Conservation (phyloP, 495 filamentous ascomycete genomes). For the Paragyromitra xinjiangensis region DNA sequence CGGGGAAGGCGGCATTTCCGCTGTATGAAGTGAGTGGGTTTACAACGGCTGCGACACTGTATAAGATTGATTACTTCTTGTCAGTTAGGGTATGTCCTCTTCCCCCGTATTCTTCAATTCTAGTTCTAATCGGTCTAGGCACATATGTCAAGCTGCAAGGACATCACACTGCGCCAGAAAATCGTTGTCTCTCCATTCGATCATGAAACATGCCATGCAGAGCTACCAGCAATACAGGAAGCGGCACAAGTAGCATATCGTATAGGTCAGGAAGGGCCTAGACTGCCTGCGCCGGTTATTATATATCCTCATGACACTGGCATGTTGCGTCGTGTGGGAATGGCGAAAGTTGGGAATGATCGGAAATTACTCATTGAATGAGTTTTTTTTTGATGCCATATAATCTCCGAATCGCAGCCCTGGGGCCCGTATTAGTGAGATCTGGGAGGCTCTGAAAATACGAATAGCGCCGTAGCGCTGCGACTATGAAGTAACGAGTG, state of each 20-base stretch:
- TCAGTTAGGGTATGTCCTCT: slow-evolving; percentile 79
- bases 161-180: slow-evolving; percentile 88
- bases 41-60: slow-evolving; percentile 90
- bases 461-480: not conserved
- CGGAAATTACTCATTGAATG: slow-evolving; percentile 93
- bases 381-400: slow-evolving; percentile 48
- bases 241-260: slow-evolving; percentile 90
- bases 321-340: slow-evolving; percentile 77
- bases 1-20: slow-evolving; percentile 86
- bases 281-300: slow-evolving; percentile 83
- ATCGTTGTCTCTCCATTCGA: slow-evolving; percentile 97
- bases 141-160: slow-evolving; percentile 85
- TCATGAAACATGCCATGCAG: slow-evolving; percentile 93
- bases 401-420: not conserved
- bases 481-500: not conserved
- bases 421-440: not conserved
- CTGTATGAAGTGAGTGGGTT: slow-evolving; percentile 88
- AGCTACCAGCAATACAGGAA: slow-evolving; percentile 97
- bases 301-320: slow-evolving; percentile 78
- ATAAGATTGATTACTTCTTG: slow-evolving; percentile 97
- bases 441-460: not conserved
- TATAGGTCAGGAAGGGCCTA: slow-evolving; percentile 86
- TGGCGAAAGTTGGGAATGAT: slow-evolving; percentile 83
- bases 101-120: not conserved
- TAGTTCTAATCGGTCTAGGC: slow-evolving; percentile 66